Evolutionary conservation across 305 asterid species (phyloP).

Genomic region (Plantago coronopus): DNA sequence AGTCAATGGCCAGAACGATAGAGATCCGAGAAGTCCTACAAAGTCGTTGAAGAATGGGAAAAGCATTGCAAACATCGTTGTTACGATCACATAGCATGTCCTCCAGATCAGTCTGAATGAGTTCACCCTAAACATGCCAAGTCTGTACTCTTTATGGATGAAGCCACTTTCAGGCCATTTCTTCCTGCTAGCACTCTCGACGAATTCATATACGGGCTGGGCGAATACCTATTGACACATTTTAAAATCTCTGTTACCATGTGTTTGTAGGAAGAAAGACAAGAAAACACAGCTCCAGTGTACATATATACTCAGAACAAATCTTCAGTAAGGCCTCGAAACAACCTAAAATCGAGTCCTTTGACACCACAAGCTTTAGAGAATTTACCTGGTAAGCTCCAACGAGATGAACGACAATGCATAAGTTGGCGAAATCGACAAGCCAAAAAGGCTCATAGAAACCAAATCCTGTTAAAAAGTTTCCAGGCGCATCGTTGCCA

Average conservation of each 20-base stretch:
- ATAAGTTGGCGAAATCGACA: conserved; percentile 45
- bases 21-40: conserved; percentile 43
- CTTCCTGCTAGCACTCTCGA: conserved; percentile 28
- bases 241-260: not conserved
- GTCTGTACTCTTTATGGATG: conserved; percentile 22
- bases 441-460: conserved; percentile 71
- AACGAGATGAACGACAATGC: conserved; percentile 52
- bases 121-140: conserved; percentile 25
- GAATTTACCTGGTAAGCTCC: conserved; percentile 59
- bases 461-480: conserved; percentile 60
- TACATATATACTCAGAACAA: too few species aligned
- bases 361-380: too few species aligned
- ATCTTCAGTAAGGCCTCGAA: too few species aligned
- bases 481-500: conserved; percentile 67
- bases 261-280: too few species aligned
- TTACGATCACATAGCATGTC: conserved; percentile 33
- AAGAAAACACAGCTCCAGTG: too few species aligned
- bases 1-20: conserved; percentile 41
- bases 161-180: conserved; percentile 31
- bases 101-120: conserved; percentile 45
- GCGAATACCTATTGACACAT: conserved; percentile 32
- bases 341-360: not conserved
- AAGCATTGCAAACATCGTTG: conserved; percentile 37
- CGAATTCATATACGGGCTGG: conserved; percentile 42
- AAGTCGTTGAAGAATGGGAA: conserved; percentile 54